Conservation (phyloP, 768 basidiomycete genomes). For the Hortiboletus flavorubellus region DNA sequence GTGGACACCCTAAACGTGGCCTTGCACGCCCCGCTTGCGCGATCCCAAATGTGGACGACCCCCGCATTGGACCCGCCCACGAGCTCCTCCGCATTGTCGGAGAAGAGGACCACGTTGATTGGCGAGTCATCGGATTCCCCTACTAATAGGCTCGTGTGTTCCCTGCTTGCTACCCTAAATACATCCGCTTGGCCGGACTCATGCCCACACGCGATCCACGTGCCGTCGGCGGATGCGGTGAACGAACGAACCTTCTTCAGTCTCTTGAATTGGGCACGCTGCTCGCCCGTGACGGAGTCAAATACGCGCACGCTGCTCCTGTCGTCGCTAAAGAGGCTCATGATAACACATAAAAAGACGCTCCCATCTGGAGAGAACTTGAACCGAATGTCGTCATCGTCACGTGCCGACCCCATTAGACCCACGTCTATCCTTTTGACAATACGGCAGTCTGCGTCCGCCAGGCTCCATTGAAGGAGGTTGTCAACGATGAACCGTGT, state of each 20-base stretch:
- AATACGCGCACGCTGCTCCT: conserved; percentile 11
- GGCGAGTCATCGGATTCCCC: neutral
- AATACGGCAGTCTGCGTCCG: neutral
- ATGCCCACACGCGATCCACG: conserved; percentile 8
- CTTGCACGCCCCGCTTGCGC: conserved; percentile 9
- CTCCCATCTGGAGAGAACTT: conserved; percentile 14
- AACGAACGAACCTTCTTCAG: conserved; percentile 7
- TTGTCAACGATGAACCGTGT: conserved; percentile 7
- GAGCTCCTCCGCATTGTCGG: conserved; percentile 10
- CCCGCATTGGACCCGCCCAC: conserved; percentile 19
- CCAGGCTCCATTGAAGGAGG: neutral
- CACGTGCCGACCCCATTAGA: neutral
- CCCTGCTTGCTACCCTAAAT: neutral
- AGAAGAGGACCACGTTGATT: conserved; percentile 12
- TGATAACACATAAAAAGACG: conserved; percentile 2
- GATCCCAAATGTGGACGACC: conserved; percentile 21
- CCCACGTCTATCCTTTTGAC: conserved; percentile 14
- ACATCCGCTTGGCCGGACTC: conserved; percentile 4
- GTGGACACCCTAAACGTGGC: conserved; percentile 1
- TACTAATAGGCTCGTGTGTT: neutral
- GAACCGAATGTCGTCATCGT: neutral
- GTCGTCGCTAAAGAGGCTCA: neutral
- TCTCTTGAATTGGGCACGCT: conserved; percentile 2
- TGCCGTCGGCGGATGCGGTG: conserved; percentile 2
- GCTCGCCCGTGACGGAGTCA: conserved; percentile 9